phyloP scores from a whole-genome alignment of 306 rosid species.

The Cicer bijugum region DNA sequence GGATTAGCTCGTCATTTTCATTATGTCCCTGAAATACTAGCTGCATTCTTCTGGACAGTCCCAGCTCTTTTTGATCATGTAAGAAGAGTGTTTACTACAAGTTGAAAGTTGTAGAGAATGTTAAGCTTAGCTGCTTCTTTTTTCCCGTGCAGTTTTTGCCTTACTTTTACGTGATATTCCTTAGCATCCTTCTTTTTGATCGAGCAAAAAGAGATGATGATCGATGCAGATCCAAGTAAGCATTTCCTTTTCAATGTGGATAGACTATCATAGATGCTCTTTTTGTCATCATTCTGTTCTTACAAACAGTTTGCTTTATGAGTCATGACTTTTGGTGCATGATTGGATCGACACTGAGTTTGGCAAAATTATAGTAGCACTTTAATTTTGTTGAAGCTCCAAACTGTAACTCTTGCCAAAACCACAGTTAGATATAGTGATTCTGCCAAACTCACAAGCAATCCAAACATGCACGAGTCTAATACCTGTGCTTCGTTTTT shows the following conservation, averaged over 20 bases:
- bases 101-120: constrained; percentile 39
- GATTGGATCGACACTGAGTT: neutral
- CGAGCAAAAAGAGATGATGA: constrained; percentile 97
- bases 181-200: constrained; percentile 86
- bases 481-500: neutral
- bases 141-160: constrained; percentile 76
- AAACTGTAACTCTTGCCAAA: neutral
- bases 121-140: constrained; percentile 28
- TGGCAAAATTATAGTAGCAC: neutral
- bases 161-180: constrained; percentile 89
- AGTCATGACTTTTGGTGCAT: neutral
- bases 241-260: constrained; percentile 14
- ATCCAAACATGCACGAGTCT: neutral
- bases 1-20: constrained; percentile 96
- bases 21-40: constrained; percentile 91
- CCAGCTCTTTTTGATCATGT: constrained; percentile 94
- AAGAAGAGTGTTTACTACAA: constrained; percentile 47
- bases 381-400: neutral
- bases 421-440: neutral
- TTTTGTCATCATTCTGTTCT: neutral
- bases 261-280: neutral
- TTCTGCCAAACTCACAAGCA: neutral
- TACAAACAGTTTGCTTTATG: constrained; percentile 6
- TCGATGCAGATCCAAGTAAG: constrained; percentile 96
- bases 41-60: constrained; percentile 98